These are phyloP conservation scores for Gymnopilus dilepis DNA, from an alignment of 768 basidiomycete genomes.

Conservation along the genomic window DNA sequence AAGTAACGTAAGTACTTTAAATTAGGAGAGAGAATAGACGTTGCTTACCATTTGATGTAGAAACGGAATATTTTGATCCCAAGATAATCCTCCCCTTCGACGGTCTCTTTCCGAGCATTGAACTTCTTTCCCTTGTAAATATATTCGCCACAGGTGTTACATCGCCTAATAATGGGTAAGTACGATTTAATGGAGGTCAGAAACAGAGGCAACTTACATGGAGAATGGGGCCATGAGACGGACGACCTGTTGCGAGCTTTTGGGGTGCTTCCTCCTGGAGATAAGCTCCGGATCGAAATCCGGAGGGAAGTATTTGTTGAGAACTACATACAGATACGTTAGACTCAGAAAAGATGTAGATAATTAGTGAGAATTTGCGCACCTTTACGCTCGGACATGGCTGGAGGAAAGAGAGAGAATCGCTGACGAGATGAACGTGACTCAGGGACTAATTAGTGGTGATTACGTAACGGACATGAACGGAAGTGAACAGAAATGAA, in stretches of 20 bases:
- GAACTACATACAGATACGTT: conserved; percentile 51
- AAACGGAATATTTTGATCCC: conserved; percentile 97
- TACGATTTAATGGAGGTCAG: conserved; percentile 12
- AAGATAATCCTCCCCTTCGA: conserved; percentile 95
- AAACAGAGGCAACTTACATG: conserved; percentile 60
- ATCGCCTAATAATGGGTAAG: conserved; percentile 61
- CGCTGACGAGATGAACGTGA: conserved; percentile 6
- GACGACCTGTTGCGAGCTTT: conserved; percentile 96
- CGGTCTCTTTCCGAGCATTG: conserved; percentile 98
- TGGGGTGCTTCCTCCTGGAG: conserved; percentile 85
- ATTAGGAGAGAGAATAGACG: background rate
- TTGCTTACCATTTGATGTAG: conserved; percentile 85
- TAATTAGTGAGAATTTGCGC: conserved; percentile 13
- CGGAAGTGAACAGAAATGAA: conserved; percentile 26
- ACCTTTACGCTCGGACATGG: conserved; percentile 90
- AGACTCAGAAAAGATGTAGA: background rate
- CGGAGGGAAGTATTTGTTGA: conserved; percentile 97
- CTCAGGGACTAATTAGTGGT: conserved; percentile 21
- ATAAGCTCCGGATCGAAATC: conserved; percentile 99
- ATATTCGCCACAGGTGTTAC: conserved; percentile 97
- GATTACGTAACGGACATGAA: conserved; percentile 28
- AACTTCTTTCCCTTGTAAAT: conserved; percentile 99
- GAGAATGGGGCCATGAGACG: conserved; percentile 99
- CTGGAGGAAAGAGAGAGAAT: conserved; percentile 19
- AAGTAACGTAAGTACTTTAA: conserved; percentile 2